Evolutionary conservation across 106 monocot genomes (phyloP).

Genomic region (Apostasia shenzhenica): DNA sequence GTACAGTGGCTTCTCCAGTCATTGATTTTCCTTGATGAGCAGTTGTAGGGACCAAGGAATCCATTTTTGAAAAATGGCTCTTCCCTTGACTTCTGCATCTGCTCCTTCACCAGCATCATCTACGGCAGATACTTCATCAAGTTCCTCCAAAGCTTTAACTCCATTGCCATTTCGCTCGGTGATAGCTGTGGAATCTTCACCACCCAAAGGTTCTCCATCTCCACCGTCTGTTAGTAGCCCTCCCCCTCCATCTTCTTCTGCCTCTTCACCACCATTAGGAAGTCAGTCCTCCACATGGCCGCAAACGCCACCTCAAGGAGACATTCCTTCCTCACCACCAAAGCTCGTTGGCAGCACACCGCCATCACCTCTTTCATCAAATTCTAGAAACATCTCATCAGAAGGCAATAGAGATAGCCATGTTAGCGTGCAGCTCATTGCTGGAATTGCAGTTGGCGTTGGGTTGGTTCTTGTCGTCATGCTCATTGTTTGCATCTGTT

Average conservation of each 20-base stretch:
- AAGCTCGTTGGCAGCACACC: neutral
- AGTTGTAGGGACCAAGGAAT: conserved; percentile 8
- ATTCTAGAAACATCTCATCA: neutral
- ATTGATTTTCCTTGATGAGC: neutral
- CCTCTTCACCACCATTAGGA: conserved; percentile 4
- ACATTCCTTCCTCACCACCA: conserved; percentile 2
- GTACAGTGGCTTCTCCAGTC: no score
- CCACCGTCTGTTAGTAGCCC: conserved; percentile 1
- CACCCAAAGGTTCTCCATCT: neutral
- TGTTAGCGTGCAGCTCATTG: conserved; percentile 21
- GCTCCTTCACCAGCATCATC: neutral
- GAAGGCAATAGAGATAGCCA: neutral
- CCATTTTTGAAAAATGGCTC: conserved; percentile 11
- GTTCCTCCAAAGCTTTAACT: neutral
- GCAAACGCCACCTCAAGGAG: conserved; percentile 11
- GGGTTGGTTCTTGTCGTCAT: conserved; percentile 32
- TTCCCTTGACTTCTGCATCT: neutral
- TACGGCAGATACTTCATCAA: neutral
- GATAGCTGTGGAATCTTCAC: neutral
- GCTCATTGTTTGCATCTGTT: conserved; percentile 30
- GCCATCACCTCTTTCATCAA: neutral
- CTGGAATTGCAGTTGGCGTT: conserved; percentile 34
- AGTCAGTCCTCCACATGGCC: neutral
- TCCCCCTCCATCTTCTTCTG: neutral
- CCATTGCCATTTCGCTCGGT: neutral